Base-by-base conservation (phyloP, 2,329 filamentous ascomycete genomes). In the Fusarium pininemorale region DNA sequence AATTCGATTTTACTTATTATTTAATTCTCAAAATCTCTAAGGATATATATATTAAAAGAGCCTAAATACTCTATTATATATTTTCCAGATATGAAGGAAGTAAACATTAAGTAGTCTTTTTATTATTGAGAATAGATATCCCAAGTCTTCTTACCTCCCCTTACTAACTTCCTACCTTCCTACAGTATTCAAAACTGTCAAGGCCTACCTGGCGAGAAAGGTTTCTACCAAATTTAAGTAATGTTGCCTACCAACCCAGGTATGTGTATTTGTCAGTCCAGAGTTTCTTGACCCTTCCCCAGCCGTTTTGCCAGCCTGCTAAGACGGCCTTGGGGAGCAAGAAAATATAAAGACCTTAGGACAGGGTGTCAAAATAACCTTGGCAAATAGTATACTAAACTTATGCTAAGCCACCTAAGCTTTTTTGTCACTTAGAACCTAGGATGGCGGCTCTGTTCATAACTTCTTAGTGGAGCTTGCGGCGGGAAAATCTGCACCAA, bases 401-500 rank as follows among this genome's bases (percentile, higher is more conserved):
- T 30, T 16, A 30, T 30, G 20, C 20, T 48, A 30, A 30, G 13
- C 22, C 22, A 28, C 28, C 26, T 8, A n/a, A n/a, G 20, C 28
- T 14, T 30, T 28, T 30, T 48, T 48, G 26, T 48, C 45, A n/a
- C 30, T 8, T 22, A 30, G 14, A 11, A 28, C 45, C 20, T 30
- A 30, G 26, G 26, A 48, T 35, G 32, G 32, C 54, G 41, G 41
- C 38, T 59, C 60, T 70, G 24, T 62, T 58, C 39, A 54, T 18
- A 39, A 37, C 41, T 55, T 54, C 51, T 28, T 13, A 55, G 69
- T 70, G 60, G 65, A 67, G 70, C 70, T 69, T 69, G 64, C 47
- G 48, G 55, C 62, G 51, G 64, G 62, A 77, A 75, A 77, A 76
- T 70, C 74, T 76, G 75, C 67, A 71, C 59, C 47, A 58, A 55